phyloP scores from a whole-genome alignment of 805 yeast genomes.

The Candida cerambycidarum region DNA sequence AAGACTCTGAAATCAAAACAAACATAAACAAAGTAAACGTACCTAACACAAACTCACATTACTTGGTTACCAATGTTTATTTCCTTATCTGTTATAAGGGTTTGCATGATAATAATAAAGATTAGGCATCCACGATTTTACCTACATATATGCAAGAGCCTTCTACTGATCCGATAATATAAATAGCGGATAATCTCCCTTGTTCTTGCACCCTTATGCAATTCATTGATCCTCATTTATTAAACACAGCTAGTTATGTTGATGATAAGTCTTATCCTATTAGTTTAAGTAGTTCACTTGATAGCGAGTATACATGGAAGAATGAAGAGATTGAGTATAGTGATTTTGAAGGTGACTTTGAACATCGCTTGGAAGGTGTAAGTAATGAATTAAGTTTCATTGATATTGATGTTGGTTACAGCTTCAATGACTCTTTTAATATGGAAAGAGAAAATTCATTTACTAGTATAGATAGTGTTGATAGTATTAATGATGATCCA shows the following conservation, averaged over 20 bases:
- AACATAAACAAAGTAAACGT: too few relatives aligned
- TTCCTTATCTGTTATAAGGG: neutral
- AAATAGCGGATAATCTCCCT: neutral
- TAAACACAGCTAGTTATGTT: neutral
- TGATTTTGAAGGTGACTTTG: slow-evolving; percentile 1
- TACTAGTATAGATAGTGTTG: too few relatives aligned
- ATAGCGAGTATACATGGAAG: slow-evolving; percentile 3
- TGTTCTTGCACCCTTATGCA: neutral
- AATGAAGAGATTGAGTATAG: neutral
- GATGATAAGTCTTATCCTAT: neutral
- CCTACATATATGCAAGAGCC: too few relatives aligned
- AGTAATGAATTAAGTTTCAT: too few relatives aligned
- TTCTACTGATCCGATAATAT: too few relatives aligned
- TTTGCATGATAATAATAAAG: neutral
- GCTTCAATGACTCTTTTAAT: too few relatives aligned
- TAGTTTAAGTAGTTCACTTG: neutral
- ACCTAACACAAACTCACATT: neutral
- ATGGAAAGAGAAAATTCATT: too few relatives aligned
- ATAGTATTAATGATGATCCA: too few relatives aligned
- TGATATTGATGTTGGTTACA: too few relatives aligned
- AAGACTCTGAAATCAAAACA: too few relatives aligned
- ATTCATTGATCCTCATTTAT: slow-evolving; percentile 8
- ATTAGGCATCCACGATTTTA: neutral
- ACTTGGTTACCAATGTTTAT: neutral
- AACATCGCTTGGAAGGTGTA: neutral